Conservation (phyloP, 768 basidiomycete genomes). For the Termitomyces sp. region DNA sequence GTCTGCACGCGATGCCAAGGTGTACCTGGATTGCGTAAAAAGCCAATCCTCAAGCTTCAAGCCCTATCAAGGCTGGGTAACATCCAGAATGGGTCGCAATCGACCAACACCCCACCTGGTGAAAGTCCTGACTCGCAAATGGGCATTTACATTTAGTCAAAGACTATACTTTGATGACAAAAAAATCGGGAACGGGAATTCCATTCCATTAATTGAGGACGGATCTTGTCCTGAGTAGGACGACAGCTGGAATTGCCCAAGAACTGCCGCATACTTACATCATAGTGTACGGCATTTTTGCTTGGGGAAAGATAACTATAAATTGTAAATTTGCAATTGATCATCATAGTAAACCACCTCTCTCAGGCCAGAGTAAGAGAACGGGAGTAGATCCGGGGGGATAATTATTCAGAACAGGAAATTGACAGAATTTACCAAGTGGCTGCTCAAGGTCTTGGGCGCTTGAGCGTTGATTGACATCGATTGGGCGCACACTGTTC, state of each 20-base stretch:
- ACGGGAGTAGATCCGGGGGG: too few species aligned
- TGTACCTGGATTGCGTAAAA: neutral
- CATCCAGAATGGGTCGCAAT: neutral
- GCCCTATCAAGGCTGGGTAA: neutral
- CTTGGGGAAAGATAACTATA: too few species aligned
- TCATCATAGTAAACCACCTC: too few species aligned
- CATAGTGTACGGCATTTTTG: neutral
- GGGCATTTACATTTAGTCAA: neutral
- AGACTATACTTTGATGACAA: neutral
- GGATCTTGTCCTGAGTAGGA: neutral
- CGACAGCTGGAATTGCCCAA: neutral
- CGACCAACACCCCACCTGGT: neutral
- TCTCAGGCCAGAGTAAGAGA: too few species aligned
- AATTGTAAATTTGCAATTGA: too few species aligned
- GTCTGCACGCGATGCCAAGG: neutral
- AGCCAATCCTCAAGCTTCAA: neutral
- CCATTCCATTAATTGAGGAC: neutral
- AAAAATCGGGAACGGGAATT: neutral
- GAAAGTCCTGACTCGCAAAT: neutral
- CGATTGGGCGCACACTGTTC: neutral
- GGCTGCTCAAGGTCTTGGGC: neutral
- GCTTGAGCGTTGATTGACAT: neutral
- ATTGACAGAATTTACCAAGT: too few species aligned
- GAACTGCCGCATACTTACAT: neutral
- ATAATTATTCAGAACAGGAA: too few species aligned